phyloP scores from a whole-genome alignment of 139 green algal species.

The Chlamydomonas sp. region DNA sequence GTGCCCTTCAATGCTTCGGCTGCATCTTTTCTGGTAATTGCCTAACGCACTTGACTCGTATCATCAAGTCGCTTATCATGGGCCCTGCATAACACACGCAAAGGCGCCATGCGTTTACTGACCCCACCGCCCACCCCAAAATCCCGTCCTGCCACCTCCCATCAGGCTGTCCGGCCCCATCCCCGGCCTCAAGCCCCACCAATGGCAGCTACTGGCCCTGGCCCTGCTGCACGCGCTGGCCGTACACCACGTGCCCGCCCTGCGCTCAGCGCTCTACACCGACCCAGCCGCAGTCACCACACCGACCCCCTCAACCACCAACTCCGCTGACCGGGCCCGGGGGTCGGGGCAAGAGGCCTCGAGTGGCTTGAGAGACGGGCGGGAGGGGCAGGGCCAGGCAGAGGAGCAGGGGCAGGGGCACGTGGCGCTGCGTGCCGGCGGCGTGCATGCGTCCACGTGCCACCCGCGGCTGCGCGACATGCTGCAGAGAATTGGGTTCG shows the following conservation, averaged over 20 bases:
- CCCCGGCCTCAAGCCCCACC: slow-evolving; percentile 25
- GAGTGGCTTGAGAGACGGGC: neutral
- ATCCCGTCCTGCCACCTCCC: neutral
- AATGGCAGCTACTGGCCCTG: slow-evolving; percentile 44
- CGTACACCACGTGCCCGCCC: slow-evolving; percentile 23
- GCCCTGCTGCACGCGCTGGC: slow-evolving; percentile 38
- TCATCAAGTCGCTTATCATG: neutral
- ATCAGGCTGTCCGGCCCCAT: slow-evolving; percentile 28
- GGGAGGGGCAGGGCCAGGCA: neutral
- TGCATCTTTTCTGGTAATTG: neutral
- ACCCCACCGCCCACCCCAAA: neutral
- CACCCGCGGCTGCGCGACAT: neutral
- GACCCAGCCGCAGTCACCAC: neutral
- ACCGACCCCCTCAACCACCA: neutral
- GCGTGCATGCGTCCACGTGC: neutral
- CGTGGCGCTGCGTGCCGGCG: slow-evolving; percentile 4
- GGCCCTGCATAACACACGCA: no score
- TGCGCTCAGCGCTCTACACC: neutral
- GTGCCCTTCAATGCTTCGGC: no score
- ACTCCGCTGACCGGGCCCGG: neutral
- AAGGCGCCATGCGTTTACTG: no score
- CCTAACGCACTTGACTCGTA: neutral
- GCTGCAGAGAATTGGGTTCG: slow-evolving; percentile 25
- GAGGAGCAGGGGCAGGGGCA: neutral
- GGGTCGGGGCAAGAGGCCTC: no score